Evolutionary conservation across 306 rosid species (phyloP), one percentile per base, ranked within the genome.

Genomic region (Arachis hypogaea): DNA sequence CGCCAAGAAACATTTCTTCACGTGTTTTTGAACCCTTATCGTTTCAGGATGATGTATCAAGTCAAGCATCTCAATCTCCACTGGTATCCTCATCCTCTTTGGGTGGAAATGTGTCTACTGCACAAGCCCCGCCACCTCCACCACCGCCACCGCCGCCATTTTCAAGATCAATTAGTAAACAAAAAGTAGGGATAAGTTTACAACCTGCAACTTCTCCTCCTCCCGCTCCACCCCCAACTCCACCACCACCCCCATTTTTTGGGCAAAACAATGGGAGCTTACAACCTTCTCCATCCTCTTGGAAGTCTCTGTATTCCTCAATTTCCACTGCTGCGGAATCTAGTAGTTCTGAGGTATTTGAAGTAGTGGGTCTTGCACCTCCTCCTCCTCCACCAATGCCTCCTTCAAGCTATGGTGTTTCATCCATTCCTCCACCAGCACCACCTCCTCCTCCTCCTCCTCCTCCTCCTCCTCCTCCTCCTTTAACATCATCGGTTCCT

Each of bases 171-270:
- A 59, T 71, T 68, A 63, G 42, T 36, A 58, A 57, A 68, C 79
- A 69, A 54, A 52, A 76, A 33, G 55, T 61, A 7, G 58, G 61
- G 72, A 71, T 14, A 42, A 71, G 52, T 78, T 46, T 50, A 30
- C 70, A 58, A 8, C 38, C 38, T 58, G 52, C 57, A 81, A 36
- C 87, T 82, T 56, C 80, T 71, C 82, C 70, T 44, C 76, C 54
- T 40, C 77, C 86, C 11, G 77, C 83, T 2, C 78, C 81, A 0
- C 84, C 91, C 2, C 94, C 92, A 0, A 78, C 81, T 5, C 83
- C 80, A 3, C 79, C 86, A 11, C 84, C 84, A 9, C 80, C 84
- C 60, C 86, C 90, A 16, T 59, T 65, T 71, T 69, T 38, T 66
- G 40, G 79, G 59, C 58, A 52, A 38, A 77, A 46, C 52, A 47